Percentiles rank a stretch among this genome's conserved stretches.
phyloP scores from a whole-genome alignment of 2,329 filamentous ascomycete genomes.

The Colletotrichum agaves region DNA sequence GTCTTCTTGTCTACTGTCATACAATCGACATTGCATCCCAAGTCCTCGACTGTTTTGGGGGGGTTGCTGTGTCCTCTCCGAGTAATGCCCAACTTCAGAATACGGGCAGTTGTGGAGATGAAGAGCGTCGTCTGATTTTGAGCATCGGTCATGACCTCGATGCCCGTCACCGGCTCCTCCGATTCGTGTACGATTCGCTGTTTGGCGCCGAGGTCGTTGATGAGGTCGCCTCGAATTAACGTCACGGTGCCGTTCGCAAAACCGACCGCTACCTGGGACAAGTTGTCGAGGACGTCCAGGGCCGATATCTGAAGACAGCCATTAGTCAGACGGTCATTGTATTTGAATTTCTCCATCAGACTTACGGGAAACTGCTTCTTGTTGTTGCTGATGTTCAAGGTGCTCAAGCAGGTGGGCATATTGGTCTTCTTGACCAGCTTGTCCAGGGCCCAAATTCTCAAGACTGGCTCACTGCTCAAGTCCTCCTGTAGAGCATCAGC shows the following conservation, averaged over 20 bases:
- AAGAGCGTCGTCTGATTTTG: slow-evolving; percentile 79
- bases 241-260: slow-evolving; percentile 97
- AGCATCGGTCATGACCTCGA: slow-evolving; percentile 76
- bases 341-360: slow-evolving; percentile 4
- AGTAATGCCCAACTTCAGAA: slow-evolving; percentile 87
- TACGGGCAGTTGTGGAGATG: slow-evolving; percentile 88
- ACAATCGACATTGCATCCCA: slow-evolving; percentile 91
- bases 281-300: slow-evolving; percentile 85
- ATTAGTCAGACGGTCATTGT: no score
- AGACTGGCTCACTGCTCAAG: slow-evolving; percentile 82
- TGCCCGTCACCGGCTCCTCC: slow-evolving; percentile 93
- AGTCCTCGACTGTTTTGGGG: slow-evolving; percentile 87
- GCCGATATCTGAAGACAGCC: slow-evolving; percentile 74
- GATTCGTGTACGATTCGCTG: slow-evolving; percentile 97
- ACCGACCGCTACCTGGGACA: slow-evolving; percentile 92
- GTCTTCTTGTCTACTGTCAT: slow-evolving; percentile 87
- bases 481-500: slow-evolving; percentile 70
- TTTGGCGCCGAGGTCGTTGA: slow-evolving; percentile 93
- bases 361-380: slow-evolving; percentile 90
- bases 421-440: slow-evolving; percentile 95
- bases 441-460: slow-evolving; percentile 98
- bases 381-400: slow-evolving; percentile 86
- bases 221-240: slow-evolving; percentile 90
- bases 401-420: slow-evolving; percentile 87
- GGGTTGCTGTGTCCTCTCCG: slow-evolving; percentile 91